Percentiles rank a stretch among this genome's conserved stretches.
Evolutionary conservation across 768 basidiomycete genomes (phyloP).

Genomic region (Lactarius deliciosus): DNA sequence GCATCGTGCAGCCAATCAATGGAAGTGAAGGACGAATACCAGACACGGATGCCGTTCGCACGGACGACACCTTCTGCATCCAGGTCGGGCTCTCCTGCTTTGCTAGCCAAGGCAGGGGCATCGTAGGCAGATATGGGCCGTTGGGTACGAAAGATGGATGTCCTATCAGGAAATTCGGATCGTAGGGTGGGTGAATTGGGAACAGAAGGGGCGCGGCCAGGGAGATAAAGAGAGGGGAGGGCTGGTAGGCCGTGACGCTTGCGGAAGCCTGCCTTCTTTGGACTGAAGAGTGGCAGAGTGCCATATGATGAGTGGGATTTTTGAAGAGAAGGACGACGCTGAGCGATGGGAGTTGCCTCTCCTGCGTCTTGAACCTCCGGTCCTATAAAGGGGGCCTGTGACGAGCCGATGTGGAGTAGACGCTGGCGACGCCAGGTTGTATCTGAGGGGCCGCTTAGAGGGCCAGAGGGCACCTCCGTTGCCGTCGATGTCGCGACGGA

Average conservation of each 20-base stretch:
- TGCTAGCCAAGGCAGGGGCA: conserved; percentile 40
- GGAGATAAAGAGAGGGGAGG: conserved; percentile 39
- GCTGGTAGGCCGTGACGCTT: conserved; percentile 41
- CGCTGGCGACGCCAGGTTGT: conserved; percentile 63
- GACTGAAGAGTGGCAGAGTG: conserved; percentile 38
- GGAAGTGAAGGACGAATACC: conserved; percentile 87
- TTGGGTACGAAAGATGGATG: conserved; percentile 44
- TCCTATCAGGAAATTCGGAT: conserved; percentile 33
- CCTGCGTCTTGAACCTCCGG: conserved; percentile 28
- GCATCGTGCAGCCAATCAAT: conserved; percentile 97
- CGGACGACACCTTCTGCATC: conserved; percentile 52
- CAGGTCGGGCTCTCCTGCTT: conserved; percentile 38
- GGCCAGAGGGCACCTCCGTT: conserved; percentile 35
- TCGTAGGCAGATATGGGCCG: conserved; percentile 79
- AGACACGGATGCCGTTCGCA: conserved; percentile 85
- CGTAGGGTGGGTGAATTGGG: conserved; percentile 41
- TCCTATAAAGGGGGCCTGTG: conserved; percentile 16
- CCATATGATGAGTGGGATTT: conserved; percentile 64
- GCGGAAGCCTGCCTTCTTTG: conserved; percentile 33
- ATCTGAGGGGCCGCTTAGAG: conserved; percentile 50
- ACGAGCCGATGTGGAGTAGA: conserved; percentile 52
- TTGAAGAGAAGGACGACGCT: conserved; percentile 31
- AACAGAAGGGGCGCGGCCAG: conserved; percentile 30
- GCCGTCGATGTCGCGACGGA: not conserved
- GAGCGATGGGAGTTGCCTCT: conserved; percentile 41